Evolutionary conservation across 768 basidiomycete species (phyloP).

Genomic region (Tricholoma hemisulphureum): DNA sequence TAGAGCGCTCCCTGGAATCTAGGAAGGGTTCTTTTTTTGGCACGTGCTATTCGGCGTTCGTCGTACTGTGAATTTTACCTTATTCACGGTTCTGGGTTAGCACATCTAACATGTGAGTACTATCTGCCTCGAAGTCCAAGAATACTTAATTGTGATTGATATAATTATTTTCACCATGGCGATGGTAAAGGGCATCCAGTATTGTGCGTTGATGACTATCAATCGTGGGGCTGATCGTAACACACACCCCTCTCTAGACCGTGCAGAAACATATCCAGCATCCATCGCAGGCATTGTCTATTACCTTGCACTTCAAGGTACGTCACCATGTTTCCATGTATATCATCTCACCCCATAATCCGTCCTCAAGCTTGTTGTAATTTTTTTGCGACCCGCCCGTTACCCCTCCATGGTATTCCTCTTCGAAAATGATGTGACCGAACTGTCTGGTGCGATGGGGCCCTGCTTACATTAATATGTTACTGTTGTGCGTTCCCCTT

Average conservation of each 20-base stretch:
- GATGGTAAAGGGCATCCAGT: background rate
- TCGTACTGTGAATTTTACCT: background rate
- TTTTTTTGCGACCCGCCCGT: background rate
- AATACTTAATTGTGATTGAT: background rate
- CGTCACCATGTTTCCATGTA: background rate
- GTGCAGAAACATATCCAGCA: background rate
- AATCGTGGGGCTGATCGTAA: background rate
- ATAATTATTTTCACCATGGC: conserved; percentile 2
- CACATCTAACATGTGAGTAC: conserved; percentile 1
- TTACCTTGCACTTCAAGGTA: background rate
- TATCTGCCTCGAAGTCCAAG: background rate
- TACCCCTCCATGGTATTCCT: too few species aligned
- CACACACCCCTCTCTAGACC: background rate
- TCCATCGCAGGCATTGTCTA: background rate
- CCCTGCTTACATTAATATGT: background rate
- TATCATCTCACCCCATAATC: background rate
- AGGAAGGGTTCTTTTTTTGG: background rate
- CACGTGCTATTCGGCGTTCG: background rate
- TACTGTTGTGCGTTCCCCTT: background rate
- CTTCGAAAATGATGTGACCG: background rate
- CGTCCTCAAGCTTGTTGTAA: background rate
- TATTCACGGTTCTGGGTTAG: background rate
- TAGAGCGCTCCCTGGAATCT: background rate
- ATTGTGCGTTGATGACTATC: background rate
- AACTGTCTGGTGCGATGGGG: background rate